These are phyloP conservation scores for Caryopteris hybrid DNA, from an alignment of 305 asterid species.

Conservation along the genomic window DNA sequence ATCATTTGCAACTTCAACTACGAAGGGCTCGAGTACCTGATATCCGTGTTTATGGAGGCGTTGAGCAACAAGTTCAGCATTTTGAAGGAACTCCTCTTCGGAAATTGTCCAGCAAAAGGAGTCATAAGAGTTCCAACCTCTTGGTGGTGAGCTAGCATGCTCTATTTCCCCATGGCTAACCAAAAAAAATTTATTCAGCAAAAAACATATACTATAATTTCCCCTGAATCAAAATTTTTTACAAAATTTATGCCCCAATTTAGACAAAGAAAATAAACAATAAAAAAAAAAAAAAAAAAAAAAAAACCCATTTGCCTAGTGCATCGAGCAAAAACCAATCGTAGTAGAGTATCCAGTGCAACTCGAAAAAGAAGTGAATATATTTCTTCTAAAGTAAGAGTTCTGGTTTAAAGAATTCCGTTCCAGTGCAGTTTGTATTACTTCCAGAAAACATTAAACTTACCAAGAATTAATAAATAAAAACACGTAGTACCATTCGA, in stretches of 20 bases:
- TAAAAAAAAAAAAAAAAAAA: not conserved
- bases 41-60: constrained; percentile 60
- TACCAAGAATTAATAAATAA: not conserved
- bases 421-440: not conserved
- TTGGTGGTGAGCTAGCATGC: constrained; percentile 67
- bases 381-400: not conserved
- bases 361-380: not conserved
- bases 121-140: constrained; percentile 98
- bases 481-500: not conserved
- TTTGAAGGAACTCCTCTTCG: constrained; percentile 72
- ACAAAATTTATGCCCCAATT: too few relatives aligned
- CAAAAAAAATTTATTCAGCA: not conserved
- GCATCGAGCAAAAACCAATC: too few relatives aligned
- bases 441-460: not conserved
- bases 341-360: too few relatives aligned
- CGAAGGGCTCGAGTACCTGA: constrained; percentile 41
- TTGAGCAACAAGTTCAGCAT: constrained; percentile 65
- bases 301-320: too few relatives aligned
- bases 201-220: not conserved
- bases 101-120: constrained; percentile 88
- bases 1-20: not conserved
- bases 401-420: not conserved
- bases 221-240: not conserved
- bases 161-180: constrained; percentile 41
- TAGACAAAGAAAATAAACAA: not conserved